These are phyloP conservation scores for Lactarius akahatsu DNA, from an alignment of 768 basidiomycete genomes.

Conservation along the genomic window DNA sequence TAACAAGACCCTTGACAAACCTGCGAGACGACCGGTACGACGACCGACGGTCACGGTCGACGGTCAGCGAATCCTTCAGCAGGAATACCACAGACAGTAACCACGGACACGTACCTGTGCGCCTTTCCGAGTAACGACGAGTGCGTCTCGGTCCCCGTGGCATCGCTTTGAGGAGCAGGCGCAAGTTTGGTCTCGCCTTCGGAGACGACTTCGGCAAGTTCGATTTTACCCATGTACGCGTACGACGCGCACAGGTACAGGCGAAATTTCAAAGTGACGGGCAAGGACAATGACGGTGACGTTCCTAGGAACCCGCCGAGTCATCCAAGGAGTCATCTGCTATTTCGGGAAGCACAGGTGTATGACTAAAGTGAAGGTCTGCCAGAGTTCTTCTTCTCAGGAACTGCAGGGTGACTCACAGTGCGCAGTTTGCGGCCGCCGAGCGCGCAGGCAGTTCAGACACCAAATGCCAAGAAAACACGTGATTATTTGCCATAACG, in stretches of 20 bases:
- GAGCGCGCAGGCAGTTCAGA: too few species aligned
- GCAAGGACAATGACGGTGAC: not conserved
- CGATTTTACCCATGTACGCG: conserved; percentile 2
- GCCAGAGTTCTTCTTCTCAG: too few species aligned
- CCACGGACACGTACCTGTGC: conserved; percentile 10
- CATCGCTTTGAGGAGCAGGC: not conserved
- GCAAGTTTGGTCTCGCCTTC: conserved; percentile 14
- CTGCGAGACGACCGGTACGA: conserved; percentile 2
- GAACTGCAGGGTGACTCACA: too few species aligned
- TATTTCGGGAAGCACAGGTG: too few species aligned
- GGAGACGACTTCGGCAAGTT: not conserved
- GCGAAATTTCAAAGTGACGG: not conserved
- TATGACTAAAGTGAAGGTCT: too few species aligned
- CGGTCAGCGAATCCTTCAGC: not conserved
- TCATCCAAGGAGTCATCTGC: too few species aligned
- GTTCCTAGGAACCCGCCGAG: too few species aligned
- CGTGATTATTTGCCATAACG: too few species aligned
- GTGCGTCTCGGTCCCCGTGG: not conserved
- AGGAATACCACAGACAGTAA: not conserved
- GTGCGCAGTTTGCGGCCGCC: too few species aligned
- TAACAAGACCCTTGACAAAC: conserved; percentile 23
- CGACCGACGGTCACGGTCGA: not conserved
- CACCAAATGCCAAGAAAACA: too few species aligned
- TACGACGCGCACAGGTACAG: not conserved
- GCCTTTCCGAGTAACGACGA: not conserved